Base-by-base conservation (phyloP, 1,284 basidiomycete genomes). In the Cutaneotrichosporon cavernicola region DNA sequence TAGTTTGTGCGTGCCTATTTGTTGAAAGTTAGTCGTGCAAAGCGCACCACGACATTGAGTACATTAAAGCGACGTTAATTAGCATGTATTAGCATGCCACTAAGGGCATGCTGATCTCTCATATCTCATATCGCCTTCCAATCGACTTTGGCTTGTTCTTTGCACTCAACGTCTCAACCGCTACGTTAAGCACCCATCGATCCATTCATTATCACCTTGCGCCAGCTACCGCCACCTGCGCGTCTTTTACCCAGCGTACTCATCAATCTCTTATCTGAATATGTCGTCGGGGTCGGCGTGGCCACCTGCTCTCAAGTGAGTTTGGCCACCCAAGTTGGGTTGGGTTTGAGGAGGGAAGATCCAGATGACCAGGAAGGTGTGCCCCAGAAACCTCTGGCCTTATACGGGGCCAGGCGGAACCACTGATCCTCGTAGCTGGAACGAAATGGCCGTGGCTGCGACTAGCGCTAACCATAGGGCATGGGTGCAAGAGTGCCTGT, bases 401-500 rank as follows among this genome's bases (percentile, higher is more conserved):
- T 4, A 46, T 18, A 46, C 7, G n/a, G 43, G 18, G 18, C 7
- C 18, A n/a, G 16, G 40, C 14, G 43, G 43, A 46, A n/a, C 40
- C 40, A 16, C 14, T 16, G 16, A 18, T 18, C 18, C 16, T n/a
- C 43, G n/a, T 21, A 30, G 10, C 16, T 30, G 14, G 2, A 46
- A 7, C 18, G 3, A 18, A 18, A 16, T 7, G 5, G 7, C 9
- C 18, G 43, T 46, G 43, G 43, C 7, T 6, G 18, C 18, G 43
- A 46, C 71, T 57, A 69, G 59, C 8, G 16, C 36, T 16, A 11
- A 55, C 55, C 16, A 1, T 61, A 81, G 78, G 65, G 66, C 72
- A 10, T 81, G 80, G 77, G 80, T 81, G 4, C 75, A 80, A 53
- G 68, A 76, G 16, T 77, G 75, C 63, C 70, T 81, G n/a, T 59